Evolutionary conservation across 2,329 filamentous ascomycete species (phyloP), one percentile per base, ranked within the genome.

Genomic region (Trichoderma sp.): DNA sequence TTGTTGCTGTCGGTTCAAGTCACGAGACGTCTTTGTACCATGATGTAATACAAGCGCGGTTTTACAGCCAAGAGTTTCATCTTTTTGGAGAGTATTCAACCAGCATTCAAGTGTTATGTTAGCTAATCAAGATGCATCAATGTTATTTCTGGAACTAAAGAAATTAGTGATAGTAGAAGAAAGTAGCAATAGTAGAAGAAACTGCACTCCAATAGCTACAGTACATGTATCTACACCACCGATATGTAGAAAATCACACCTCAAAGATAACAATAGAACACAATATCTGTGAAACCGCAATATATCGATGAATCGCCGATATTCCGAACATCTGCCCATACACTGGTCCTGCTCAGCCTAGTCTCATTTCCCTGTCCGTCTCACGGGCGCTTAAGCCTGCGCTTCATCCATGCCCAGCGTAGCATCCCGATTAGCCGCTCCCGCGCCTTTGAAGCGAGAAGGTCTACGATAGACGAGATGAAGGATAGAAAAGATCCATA

Each of bases 371-470:
- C 65, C 20, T 55, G 63, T 55, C 32, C 8, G 34, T 59, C 65
- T 59, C 17, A 59, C 53, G n/a, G 65, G 65, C 65, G 65, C 65
- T 68, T 68, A 68, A 57, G 8, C 17, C 57, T 57, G n/a, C 55
- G 13, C n/a, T 53, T 28, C 32, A 32, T n/a, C n/a, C 32, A 17
- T 13, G 55, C 55, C 17, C 32, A 50, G 26, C 13, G 55, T 68
- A 4, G 5, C 57, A 68, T 68, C 20, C 39, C 66, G 55, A 39
- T 68, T 68, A 68, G 66, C 66, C 66, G 66, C 66, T 34, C 23
- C 53, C 53, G 65, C 65, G 47, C 50, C 39, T 61, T 65, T 55
- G 23, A 15, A 58, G 3, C 65, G 47, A 23, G 15, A 23, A 55
- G 13, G 30, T 65, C 8, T 11, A n/a, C 32, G 13, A 5, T n/a